These are phyloP conservation scores for Fusarium dlaminii DNA, from an alignment of 2,329 filamentous ascomycete species.

Conservation along the genomic window DNA sequence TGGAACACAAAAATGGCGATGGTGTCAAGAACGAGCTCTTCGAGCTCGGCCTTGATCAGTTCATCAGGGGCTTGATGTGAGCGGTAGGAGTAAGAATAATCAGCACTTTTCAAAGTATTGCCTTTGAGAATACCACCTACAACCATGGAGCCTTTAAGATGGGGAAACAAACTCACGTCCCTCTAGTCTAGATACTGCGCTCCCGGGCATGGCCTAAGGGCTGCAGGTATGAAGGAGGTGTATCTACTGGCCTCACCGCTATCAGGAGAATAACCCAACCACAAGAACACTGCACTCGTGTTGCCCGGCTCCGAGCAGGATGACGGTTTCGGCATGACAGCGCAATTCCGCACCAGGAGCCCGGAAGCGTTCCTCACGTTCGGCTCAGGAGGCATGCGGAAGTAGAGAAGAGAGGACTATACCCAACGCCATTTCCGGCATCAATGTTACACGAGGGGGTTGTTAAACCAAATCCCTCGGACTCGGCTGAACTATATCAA, in stretches of 20 bases:
- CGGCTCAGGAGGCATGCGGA: background rate
- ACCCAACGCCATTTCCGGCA: slow-evolving; percentile 37
- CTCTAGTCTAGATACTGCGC: background rate
- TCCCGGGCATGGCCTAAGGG: background rate
- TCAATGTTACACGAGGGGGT: slow-evolving; percentile 35
- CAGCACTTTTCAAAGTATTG: slow-evolving; percentile 12
- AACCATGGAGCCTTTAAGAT: background rate
- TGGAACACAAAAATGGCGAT: slow-evolving; percentile 73
- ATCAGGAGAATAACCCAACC: background rate
- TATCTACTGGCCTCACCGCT: background rate
- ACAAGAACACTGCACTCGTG: background rate
- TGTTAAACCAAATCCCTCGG: slow-evolving; percentile 7
- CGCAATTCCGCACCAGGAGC: background rate
- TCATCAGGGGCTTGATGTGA: slow-evolving; percentile 74
- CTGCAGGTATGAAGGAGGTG: background rate
- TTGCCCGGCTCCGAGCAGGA: background rate
- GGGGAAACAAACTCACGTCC: background rate
- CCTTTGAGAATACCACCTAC: background rate
- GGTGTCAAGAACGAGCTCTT: slow-evolving; percentile 78
- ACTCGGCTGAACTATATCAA: slow-evolving; percentile 10
- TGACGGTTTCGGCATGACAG: background rate
- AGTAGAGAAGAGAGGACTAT: slow-evolving; percentile 25
- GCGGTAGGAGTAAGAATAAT: background rate
- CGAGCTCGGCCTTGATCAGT: slow-evolving; percentile 78
- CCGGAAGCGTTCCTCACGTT: background rate